Evolutionary conservation across 805 yeast genomes (phyloP).

Genomic region (Cyberlindnera misumaiensis): DNA sequence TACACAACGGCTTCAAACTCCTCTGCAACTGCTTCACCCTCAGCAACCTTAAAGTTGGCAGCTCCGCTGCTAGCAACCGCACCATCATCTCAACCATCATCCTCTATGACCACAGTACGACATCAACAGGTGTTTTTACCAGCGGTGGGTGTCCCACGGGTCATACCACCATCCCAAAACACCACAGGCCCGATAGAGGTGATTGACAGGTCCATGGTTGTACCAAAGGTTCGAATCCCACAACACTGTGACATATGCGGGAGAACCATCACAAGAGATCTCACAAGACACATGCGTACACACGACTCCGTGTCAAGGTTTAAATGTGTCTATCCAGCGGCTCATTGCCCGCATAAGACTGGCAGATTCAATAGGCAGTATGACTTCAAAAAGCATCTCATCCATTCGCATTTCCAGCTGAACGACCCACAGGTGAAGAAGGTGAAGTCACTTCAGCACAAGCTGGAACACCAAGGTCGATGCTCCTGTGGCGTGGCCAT

Average conservation of each 20-base stretch:
- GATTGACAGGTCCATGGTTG: not conserved
- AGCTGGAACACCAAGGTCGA: slow-evolving; percentile 42
- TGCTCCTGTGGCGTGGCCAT: slow-evolving; percentile 47
- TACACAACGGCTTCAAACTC: too few relatives aligned
- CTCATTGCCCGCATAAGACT: slow-evolving; percentile 49
- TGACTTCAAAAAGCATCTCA: slow-evolving; percentile 58
- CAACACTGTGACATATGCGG: slow-evolving; percentile 43
- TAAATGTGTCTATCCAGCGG: slow-evolving; percentile 49
- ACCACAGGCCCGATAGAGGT: not conserved
- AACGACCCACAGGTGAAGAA: slow-evolving; percentile 33
- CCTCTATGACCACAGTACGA: too few relatives aligned
- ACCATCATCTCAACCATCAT: too few relatives aligned
- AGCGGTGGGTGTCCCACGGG: too few relatives aligned
- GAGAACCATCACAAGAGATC: slow-evolving; percentile 48
- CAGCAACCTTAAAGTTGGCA: too few relatives aligned
- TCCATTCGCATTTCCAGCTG: slow-evolving; percentile 53
- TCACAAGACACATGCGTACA: slow-evolving; percentile 55
- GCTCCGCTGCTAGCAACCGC: too few relatives aligned
- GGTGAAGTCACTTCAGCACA: slow-evolving; percentile 42
- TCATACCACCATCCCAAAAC: not conserved
- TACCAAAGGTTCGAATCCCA: not conserved
- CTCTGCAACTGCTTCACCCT: too few relatives aligned
- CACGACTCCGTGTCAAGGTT: slow-evolving; percentile 53
- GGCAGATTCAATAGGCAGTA: slow-evolving; percentile 63
- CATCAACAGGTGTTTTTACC: too few relatives aligned